Percentiles rank a stretch among this genome's conserved stretches.
These are phyloP conservation scores for Pseudogymnoascus verrucosus DNA, from an alignment of 2,329 filamentous ascomycete genomes.

Conservation along the genomic window DNA sequence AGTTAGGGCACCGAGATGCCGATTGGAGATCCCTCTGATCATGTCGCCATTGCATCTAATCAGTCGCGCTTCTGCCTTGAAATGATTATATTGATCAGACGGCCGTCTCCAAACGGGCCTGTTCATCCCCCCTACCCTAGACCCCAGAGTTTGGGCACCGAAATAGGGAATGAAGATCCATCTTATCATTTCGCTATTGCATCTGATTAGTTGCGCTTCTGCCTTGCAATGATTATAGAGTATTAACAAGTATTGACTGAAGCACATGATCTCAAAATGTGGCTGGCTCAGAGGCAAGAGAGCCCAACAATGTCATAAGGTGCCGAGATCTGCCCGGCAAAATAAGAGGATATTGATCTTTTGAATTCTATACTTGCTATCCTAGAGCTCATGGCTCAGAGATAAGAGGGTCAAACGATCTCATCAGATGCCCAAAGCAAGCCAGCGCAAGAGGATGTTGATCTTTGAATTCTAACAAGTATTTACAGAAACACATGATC, in stretches of 20 bases:
- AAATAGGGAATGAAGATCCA: background rate
- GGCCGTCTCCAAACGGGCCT: background rate
- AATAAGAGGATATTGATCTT: background rate
- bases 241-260: background rate
- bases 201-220: background rate
- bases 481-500: background rate
- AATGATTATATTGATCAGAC: background rate
- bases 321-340: background rate
- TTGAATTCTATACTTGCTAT: conserved; percentile 3
- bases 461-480: background rate
- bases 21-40: background rate
- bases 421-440: background rate
- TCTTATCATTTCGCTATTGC: background rate
- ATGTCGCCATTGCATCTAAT: background rate
- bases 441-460: background rate
- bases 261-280: background rate
- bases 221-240: background rate
- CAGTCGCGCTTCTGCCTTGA: background rate
- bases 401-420: background rate
- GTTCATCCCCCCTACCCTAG: background rate
- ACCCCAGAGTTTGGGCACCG: background rate
- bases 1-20: background rate
- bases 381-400: background rate
- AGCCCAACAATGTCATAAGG: too few species aligned
- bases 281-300: background rate